These are phyloP conservation scores for Carex parvula DNA, from an alignment of 176 grass and related monocot genomes.

Conservation along the genomic window DNA sequence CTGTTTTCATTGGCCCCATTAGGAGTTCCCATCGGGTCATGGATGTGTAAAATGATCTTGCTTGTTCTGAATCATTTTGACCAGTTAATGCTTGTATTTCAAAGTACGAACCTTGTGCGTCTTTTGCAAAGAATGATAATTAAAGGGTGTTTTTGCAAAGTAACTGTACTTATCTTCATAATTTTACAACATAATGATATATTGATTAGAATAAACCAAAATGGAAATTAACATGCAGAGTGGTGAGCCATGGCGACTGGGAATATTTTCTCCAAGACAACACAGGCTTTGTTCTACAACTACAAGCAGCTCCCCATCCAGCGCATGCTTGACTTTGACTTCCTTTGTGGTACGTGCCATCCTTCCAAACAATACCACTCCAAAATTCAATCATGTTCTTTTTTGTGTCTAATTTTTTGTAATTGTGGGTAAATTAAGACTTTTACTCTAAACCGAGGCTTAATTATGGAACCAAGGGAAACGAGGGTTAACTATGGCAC, in stretches of 20 bases:
- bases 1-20: too few relatives aligned
- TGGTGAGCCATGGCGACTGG: constrained; percentile 66
- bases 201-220: not conserved
- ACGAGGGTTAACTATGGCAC: not conserved
- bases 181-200: not conserved
- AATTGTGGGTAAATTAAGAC: not conserved
- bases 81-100: too few relatives aligned
- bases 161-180: not conserved
- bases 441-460: not conserved
- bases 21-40: too few relatives aligned
- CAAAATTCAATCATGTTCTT: not conserved
- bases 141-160: not conserved
- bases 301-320: constrained; percentile 99
- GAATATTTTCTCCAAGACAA: constrained; percentile 85
- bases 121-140: not conserved
- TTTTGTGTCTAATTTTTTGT: not conserved
- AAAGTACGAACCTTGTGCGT: not conserved
- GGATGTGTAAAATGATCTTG: too few relatives aligned
- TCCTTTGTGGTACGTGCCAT: constrained; percentile 69
- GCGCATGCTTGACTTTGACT: constrained; percentile 99
- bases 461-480: not conserved
- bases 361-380: not conserved
- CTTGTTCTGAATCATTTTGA: too few relatives aligned
- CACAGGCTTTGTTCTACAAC: constrained; percentile 95
- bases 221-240: not conserved